Evolutionary conservation across 371 early-diverging fungal species (phyloP).

Genomic region (Entomophthora muscae): DNA sequence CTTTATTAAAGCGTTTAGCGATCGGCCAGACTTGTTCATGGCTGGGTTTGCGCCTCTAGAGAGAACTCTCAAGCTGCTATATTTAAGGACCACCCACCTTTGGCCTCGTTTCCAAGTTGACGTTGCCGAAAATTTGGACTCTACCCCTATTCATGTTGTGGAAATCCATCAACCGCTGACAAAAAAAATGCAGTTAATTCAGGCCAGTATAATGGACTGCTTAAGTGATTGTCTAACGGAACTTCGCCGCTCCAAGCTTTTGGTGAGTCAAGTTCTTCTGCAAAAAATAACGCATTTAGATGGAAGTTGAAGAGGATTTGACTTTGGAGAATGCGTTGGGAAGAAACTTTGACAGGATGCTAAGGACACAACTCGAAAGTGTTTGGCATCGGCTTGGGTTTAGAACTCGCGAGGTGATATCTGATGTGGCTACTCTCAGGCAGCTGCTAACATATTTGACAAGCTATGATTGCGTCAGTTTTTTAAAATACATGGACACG

Average conservation of each 20-base stretch:
- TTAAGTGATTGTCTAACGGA: slow-evolving; percentile 63
- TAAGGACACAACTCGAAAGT: slow-evolving; percentile 60
- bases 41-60: slow-evolving; percentile 73
- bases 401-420: slow-evolving; percentile 54
- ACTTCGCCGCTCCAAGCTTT: slow-evolving; percentile 40
- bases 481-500: slow-evolving; percentile 68
- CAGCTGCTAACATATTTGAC: slow-evolving; percentile 50
- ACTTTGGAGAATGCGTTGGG: slow-evolving; percentile 74
- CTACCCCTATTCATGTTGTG: slow-evolving; percentile 34
- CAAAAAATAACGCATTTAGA: slow-evolving; percentile 11
- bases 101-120: slow-evolving; percentile 80
- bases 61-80: slow-evolving; percentile 58
- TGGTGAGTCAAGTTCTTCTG: slow-evolving; percentile 25
- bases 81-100: slow-evolving; percentile 58
- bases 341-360: slow-evolving; percentile 54
- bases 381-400: slow-evolving; percentile 71
- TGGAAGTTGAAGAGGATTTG: slow-evolving; percentile 63
- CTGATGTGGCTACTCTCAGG: slow-evolving; percentile 53
- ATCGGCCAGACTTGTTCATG: slow-evolving; percentile 55
- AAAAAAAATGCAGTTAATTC: slow-evolving; percentile 59
- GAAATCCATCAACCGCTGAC: slow-evolving; percentile 75
- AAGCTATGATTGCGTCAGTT: slow-evolving; percentile 74
- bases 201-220: slow-evolving; percentile 68
- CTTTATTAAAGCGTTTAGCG: slow-evolving; percentile 91
- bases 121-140: slow-evolving; percentile 38